Base-by-base conservation (phyloP, 352 stramenopile species). In the Globisporangium cederbergense region DNA sequence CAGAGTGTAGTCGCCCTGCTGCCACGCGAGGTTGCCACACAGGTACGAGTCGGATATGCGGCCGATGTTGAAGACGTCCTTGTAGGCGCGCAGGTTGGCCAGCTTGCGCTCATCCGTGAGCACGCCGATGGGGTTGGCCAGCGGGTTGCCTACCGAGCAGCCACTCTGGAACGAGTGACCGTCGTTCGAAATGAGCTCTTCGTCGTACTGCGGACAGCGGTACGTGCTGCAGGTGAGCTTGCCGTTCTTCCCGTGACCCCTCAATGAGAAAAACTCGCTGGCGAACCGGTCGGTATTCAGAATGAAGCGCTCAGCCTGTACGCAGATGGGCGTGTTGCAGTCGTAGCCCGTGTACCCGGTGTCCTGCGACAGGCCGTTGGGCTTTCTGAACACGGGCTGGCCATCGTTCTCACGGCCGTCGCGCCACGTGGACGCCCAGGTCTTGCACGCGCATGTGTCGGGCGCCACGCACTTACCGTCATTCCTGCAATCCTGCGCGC, bases 311-410 rank as follows among this genome's bases (percentile, higher is more conserved):
- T 98, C 76, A 16, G 92, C 93, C 53, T 91, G 90, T 6, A 93
- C 98, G 66, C 97, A 99, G 52, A 99, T 98, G 10, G 97, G 97
- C 36, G 90, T 98, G 59, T 88, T 90, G 77, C 97, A 99, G 69
- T 99, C 97, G 68, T 97, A 99, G 5, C 97, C 97, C 16, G 96
- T 99, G 71, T 83, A 93, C 1, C 97, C 97, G 8, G 96, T 99
- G 64, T 88, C 59, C 62, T 98, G 93, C 4, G 95, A 81, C 58
- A 89, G 73, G n/a, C 91, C 96, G 59, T 97, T 82, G 3, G 91
- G 84, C 38, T 98, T 90, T 38, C 88, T 75, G 67, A 98, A 99
- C 34, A 98, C 74, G 1, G 96, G 91, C 60, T 89, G 76, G 0
- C 92, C 92, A 16, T 91, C 95, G 22, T 85, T 87, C 57, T 92